Evolutionary conservation across 1,139 yeast species (phyloP).

Genomic region (Taphrina pruni): DNA sequence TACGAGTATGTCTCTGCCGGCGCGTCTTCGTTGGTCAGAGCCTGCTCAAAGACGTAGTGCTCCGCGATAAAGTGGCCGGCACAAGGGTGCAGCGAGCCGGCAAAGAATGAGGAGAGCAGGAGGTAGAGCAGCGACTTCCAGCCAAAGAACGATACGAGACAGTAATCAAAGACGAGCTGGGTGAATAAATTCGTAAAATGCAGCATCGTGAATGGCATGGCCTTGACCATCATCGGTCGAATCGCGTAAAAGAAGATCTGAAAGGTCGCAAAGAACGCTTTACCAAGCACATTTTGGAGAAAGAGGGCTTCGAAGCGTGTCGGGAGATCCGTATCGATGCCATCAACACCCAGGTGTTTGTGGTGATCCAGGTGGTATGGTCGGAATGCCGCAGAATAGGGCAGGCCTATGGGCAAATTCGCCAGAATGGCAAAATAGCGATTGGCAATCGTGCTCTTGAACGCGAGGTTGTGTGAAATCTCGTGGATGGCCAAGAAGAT

Average conservation of each 20-base stretch:
- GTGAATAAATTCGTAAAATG: constrained; percentile 59
- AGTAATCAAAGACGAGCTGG: constrained; percentile 64
- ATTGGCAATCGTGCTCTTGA: constrained; percentile 76
- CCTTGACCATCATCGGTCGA: constrained; percentile 85
- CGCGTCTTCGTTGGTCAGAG: constrained; percentile 52
- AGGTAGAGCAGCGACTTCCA: constrained; percentile 69
- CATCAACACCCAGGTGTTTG: constrained; percentile 85
- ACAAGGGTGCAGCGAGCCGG: constrained; percentile 91
- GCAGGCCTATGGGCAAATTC: constrained; percentile 86
- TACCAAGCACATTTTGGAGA: constrained; percentile 78
- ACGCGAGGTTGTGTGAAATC: constrained; percentile 81
- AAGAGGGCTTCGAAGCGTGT: constrained; percentile 75
- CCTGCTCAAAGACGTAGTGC: constrained; percentile 77
- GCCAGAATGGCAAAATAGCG: constrained; percentile 77
- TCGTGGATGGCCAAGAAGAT: constrained; percentile 88
- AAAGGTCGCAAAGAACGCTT: constrained; percentile 78
- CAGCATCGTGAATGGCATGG: constrained; percentile 71
- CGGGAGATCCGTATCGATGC: constrained; percentile 85
- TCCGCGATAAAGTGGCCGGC: constrained; percentile 97
- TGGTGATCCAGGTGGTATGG: constrained; percentile 93
- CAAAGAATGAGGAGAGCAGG: constrained; percentile 77
- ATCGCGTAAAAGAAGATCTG: constrained; percentile 88
- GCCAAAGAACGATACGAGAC: constrained; percentile 68
- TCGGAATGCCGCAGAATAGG: constrained; percentile 81
- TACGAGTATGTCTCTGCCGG: constrained; percentile 87